Evolutionary conservation across 1,139 yeast genomes (phyloP), one percentile per base, ranked within the genome.

Genomic region (Kodamaea plutei): DNA sequence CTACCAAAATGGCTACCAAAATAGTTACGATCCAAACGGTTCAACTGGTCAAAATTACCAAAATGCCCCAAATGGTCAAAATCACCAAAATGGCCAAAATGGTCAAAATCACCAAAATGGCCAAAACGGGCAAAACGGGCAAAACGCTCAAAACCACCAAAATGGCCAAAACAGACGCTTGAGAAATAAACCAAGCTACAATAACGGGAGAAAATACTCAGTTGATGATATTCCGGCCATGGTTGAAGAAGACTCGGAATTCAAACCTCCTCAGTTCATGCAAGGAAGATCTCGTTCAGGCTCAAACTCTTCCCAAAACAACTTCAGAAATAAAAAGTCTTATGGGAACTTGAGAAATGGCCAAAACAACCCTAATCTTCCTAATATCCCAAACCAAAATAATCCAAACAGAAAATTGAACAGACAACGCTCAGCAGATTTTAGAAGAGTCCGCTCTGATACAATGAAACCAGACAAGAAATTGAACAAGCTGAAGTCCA

Each of bases 181-280:
- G n/a, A 16, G 18, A 15, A 14, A 24, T 11, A 28, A 22, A n/a
- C 26, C 15, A 12, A 13, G 20, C n/a, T 17, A 28, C n/a, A 15
- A 20, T 10, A 12, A 23, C 7, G 14, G 22, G 20, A 28, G 30
- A 28, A 31, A 31, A 25, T 27, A 24, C 24, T 27, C 27, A 4
- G 35, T 48, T 8, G 46, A 45, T 11, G 59, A 55, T 24, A 45
- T 55, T 15, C 48, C 55, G 29, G 45, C 54, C 5, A 56, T 54
- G 29, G 43, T 42, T 20, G 61, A 54, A 4, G 54, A 44, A 8
- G 49, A 38, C 14, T 8, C 10, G 4, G 18, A 14, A 8, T 28
- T 28, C 23, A 13, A 28, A 12, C 28, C 31, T 4, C 35, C 35
- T 5, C 31, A 25, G 12, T 17, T 23, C 21, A 15, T n/a, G 15